Evolutionary conservation across 768 basidiomycete genomes (phyloP), one percentile per base, ranked within the genome.

Genomic region (Suillus decipiens): DNA sequence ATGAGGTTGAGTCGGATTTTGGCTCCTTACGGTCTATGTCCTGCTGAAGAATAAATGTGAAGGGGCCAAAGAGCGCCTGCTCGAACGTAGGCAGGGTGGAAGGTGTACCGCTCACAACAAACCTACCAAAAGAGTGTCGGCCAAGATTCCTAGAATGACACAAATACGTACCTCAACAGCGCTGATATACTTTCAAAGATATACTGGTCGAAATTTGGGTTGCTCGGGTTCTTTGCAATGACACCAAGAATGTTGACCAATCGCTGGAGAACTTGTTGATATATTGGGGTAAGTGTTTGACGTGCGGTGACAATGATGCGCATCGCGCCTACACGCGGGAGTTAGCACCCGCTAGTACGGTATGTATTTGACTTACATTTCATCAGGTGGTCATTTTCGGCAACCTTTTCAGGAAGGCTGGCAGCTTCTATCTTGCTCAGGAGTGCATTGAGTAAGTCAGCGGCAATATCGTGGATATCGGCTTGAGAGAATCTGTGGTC

Each of bases 381-480:
- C 95, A 98, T 99, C 55, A 99, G 79, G 74, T 97, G 92, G 75
- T 99, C 96, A 68, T 99, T 99, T 73, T 98, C 96, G 0, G 96
- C 94, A 37, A 96, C 86, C 78, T 96, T 96, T 73, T 97, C 92
- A 0, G 97, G 88, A 4, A 90, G 90, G 3, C 82, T 83, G 7
- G 87, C 90, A 47, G 79, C 77, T 73, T 95, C 93, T 50, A 97
- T 91, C 74, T 90, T 94, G 45, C 77, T 75, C 66, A 99, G 81
- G 5, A 98, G 80, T 4, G 88, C 88, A 63, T 84, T 77, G 31
- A 94, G 76, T 63, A 97, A 81, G 51, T 84, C 81, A 17, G 85
- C 80, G n/a, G 95, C 93, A 65, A 90, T 85, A 12, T 92, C 90
- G 55, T 89, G 89, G 34, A 98, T 86, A 72, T 99, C 96, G 34